A percentile compares a stretch with the other conserved stretches of the same genome.
These are phyloP conservation scores for Pascua sp. DNA, from an alignment of 1,284 basidiomycete species.

Conservation along the genomic window DNA sequence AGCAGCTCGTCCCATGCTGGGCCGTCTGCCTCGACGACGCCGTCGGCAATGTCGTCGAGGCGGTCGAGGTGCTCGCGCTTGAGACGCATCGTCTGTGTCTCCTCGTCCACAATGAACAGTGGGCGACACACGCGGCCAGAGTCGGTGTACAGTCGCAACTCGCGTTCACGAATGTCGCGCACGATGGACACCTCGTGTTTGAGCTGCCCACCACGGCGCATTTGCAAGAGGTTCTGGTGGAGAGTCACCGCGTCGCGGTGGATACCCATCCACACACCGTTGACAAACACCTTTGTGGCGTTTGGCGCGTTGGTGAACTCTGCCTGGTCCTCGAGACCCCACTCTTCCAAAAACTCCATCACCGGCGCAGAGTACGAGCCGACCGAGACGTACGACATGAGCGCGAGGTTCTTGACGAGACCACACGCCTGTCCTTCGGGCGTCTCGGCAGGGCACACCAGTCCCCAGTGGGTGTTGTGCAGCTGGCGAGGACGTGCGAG, in stretches of 20 bases:
- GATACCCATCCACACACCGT: constrained; percentile 99
- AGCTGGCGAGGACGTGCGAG: constrained; percentile 98
- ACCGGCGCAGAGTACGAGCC: constrained; percentile 94
- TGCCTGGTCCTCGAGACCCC: constrained; percentile 89
- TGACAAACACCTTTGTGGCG: constrained; percentile 97
- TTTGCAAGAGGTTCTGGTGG: constrained; percentile 86
- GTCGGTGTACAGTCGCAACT: constrained; percentile 92
- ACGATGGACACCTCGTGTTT: constrained; percentile 95
- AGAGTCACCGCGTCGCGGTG: constrained; percentile 91
- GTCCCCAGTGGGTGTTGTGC: constrained; percentile 99
- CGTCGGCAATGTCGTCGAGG: constrained; percentile 46
- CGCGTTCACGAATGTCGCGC: constrained; percentile 92
- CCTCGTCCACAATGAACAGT: constrained; percentile 92
- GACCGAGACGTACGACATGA: constrained; percentile 98
- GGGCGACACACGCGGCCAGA: constrained; percentile 95
- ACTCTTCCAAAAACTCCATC: constrained; percentile 97
- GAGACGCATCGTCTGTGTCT: constrained; percentile 66
- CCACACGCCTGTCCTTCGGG: constrained; percentile 99
- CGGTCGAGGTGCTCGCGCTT: constrained; percentile 77
- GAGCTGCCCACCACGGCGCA: constrained; percentile 92
- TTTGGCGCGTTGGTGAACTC: constrained; percentile 81
- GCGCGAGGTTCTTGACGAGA: constrained; percentile 95
- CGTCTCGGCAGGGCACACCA: constrained; percentile 99
- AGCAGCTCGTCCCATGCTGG: constrained; percentile 85
- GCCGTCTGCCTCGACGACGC: constrained; percentile 54